phyloP scores from a whole-genome alignment of 257 asterid genomes.

The Solanum sparsipilum region DNA sequence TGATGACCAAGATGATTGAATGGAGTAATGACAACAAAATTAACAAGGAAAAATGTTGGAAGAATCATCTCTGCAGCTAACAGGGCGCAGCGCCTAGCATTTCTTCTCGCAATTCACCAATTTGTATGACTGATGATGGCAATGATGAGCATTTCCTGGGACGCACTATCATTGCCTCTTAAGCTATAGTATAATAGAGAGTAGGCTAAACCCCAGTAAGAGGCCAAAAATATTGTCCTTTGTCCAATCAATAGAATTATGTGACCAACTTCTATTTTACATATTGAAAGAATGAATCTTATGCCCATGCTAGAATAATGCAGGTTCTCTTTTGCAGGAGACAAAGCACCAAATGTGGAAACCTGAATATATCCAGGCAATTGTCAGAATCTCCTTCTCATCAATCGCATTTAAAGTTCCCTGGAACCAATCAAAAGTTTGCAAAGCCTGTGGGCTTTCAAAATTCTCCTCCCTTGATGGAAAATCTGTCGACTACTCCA shows the following conservation, averaged over 20 bases:
- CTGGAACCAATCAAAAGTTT: neutral
- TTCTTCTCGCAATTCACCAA: constrained; percentile 26
- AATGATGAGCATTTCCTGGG: constrained; percentile 4
- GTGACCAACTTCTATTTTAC: constrained; percentile 45
- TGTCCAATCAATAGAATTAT: constrained; percentile 37
- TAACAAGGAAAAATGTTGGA: constrained; percentile 17
- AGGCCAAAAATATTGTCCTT: constrained; percentile 38
- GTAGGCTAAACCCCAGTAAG: constrained; percentile 20
- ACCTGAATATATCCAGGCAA: constrained; percentile 12
- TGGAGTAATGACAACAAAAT: constrained; percentile 13
- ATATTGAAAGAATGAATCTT: constrained; percentile 50
- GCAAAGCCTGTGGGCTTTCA: constrained; percentile 2
- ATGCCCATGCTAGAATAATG: constrained; percentile 22
- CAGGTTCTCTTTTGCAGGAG: constrained; percentile 23
- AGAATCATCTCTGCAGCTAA: constrained; percentile 30
- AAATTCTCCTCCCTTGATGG: neutral
- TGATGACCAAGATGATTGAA: constrained; percentile 7
- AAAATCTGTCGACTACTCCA: constrained; percentile 46
- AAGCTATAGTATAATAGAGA: constrained; percentile 12
- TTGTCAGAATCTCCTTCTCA: constrained; percentile 23
- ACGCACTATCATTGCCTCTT: constrained; percentile 32
- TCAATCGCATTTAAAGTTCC: neutral
- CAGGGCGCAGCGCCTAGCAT: constrained; percentile 11
- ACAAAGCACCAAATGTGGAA: constrained; percentile 20
- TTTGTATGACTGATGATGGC: constrained; percentile 1